These are phyloP conservation scores for Gaultheria prostrata DNA, from an alignment of 148 eudicot species.

Conservation along the genomic window DNA sequence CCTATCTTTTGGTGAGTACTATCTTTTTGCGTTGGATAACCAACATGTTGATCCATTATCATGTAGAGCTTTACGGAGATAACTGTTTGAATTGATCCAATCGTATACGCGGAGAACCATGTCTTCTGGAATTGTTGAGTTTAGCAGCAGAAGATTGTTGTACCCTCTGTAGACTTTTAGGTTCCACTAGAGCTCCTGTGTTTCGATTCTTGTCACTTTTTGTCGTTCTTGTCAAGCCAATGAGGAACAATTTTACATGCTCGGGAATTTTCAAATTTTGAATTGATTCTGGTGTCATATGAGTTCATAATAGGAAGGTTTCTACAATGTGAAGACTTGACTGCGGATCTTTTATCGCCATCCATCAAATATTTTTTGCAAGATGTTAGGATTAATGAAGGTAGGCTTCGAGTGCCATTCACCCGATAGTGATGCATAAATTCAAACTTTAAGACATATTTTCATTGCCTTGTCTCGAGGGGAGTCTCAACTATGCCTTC, in stretches of 20 bases:
- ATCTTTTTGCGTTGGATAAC: no score
- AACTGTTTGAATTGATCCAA: no score
- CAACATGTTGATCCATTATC: background rate
- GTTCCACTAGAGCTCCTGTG: background rate
- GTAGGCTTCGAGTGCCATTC: background rate
- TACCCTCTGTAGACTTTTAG: background rate
- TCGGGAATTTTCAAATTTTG: background rate
- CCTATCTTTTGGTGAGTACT: no score
- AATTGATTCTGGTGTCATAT: background rate
- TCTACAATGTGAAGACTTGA: background rate
- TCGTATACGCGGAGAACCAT: background rate
- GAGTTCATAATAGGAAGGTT: background rate
- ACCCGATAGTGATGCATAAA: background rate
- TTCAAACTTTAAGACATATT: background rate
- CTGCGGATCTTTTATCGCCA: background rate
- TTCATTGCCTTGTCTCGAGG: background rate
- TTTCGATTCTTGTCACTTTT: background rate
- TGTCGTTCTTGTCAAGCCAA: no score
- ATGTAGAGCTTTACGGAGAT: background rate
- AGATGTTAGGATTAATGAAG: background rate
- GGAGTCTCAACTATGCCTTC: background rate
- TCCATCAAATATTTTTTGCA: background rate
- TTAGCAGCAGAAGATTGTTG: background rate
- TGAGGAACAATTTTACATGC: no score
- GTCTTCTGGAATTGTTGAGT: background rate